Percentiles rank a stretch among this genome's conserved stretches.
Evolutionary conservation across 306 rosid species (phyloP).

Genomic region (Vicia villosa): DNA sequence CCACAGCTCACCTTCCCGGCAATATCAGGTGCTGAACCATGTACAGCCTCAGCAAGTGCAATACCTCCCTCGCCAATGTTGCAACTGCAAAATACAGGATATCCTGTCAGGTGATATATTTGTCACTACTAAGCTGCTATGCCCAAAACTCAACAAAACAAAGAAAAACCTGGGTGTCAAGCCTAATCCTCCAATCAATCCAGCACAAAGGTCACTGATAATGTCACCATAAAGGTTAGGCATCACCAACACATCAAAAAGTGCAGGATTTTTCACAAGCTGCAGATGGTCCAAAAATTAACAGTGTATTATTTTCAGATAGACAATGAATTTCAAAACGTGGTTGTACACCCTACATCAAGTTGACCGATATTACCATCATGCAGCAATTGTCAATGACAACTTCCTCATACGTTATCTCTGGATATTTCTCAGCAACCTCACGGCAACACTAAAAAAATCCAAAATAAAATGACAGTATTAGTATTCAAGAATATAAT

Average conservation of each 20-base stretch:
- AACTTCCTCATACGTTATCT: constrained; percentile 90
- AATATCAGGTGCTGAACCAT: constrained; percentile 99
- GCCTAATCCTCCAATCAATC: constrained; percentile 94
- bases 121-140: background rate
- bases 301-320: constrained; percentile 14
- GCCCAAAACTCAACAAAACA: background rate
- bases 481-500: constrained; percentile 13
- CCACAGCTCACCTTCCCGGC: constrained; percentile 84
- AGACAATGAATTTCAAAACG: constrained; percentile 28
- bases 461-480: constrained; percentile 23
- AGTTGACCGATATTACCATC: constrained; percentile 66
- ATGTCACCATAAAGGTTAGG: constrained; percentile 99
- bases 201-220: constrained; percentile 98
- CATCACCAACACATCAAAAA: constrained; percentile 97
- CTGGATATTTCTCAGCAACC: constrained; percentile 98
- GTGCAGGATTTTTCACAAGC: constrained; percentile 98
- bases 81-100: constrained; percentile 55
- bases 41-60: constrained; percentile 99
- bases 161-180: constrained; percentile 81
- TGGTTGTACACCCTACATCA: constrained; percentile 12
- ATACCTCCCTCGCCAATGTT: constrained; percentile 99
- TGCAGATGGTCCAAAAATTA: constrained; percentile 40
- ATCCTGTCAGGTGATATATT: constrained; percentile 37
- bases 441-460: constrained; percentile 91
- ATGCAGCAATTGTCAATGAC: constrained; percentile 98